Evolutionary conservation across 148 eudicot genomes (phyloP), one percentile per base, ranked within the genome.

Genomic region (Silene conica): DNA sequence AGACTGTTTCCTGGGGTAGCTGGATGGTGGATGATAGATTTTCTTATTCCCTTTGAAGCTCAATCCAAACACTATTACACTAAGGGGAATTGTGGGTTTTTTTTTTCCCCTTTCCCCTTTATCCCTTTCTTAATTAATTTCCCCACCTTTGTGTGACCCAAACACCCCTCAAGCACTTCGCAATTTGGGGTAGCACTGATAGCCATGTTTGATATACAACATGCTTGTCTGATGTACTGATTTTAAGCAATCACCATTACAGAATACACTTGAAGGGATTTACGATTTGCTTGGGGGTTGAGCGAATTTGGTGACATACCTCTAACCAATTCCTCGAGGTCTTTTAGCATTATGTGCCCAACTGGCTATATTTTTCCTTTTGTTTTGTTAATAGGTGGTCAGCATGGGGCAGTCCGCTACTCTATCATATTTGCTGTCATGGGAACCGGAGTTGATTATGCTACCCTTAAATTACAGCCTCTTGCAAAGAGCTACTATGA

Each of bases 381-480:
- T 38, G 54, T 26, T 57, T 65, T 58, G 9, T 45, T 76, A 76
- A 64, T 85, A 91, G 98, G 86, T 76, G 97, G 98, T 25, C 91
- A 71, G 70, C 18, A 26, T 0, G 93, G 93, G n/a, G 96, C 97
- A 64, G 74, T 86, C 59, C 92, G 92, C 13, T 94, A 91, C 82
- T 87, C 93, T 1, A 60, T 88, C 56, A 71, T 89, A 38, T 89
- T 94, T 74, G 90, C 97, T 31, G 69, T 84, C 69, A 92, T 78
- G 41, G 98, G 98, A 76, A 91, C 96, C 12, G 80, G 92, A 9
- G 82, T 80, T 23, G 97, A 94, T 73, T 94, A 63, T 76, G 88
- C 97, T 45, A 69, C 90, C 66, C 81, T 86, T 9, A 89, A 87
- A 77, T 63, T 88, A 54, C 87, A 76, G 72, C 93, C 98, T 58